Percentiles rank a stretch among this genome's conserved stretches.
These are phyloP conservation scores for Dryas drummondii DNA, from an alignment of 306 rosid genomes.

Conservation along the genomic window DNA sequence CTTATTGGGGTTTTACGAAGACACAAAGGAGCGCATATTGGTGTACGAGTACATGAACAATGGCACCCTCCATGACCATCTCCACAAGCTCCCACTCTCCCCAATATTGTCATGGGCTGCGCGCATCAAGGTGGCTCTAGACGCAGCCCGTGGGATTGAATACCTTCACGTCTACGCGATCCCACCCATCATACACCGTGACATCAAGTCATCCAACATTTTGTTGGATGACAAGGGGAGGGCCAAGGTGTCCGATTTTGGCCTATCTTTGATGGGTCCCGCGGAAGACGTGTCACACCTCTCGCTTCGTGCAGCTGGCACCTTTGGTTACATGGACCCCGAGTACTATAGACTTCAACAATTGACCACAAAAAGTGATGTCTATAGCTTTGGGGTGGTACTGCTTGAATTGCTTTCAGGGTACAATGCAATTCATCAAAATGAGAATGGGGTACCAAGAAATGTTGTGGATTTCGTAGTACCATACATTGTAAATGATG, in stretches of 20 bases:
- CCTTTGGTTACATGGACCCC: constrained; percentile 89
- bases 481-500: constrained; percentile 64
- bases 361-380: constrained; percentile 76
- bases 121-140: constrained; percentile 58
- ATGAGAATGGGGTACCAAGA: constrained; percentile 64
- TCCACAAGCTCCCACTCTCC: constrained; percentile 48
- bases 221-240: constrained; percentile 49
- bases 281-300: constrained; percentile 50
- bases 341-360: constrained; percentile 78
- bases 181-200: constrained; percentile 77
- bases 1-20: constrained; percentile 67
- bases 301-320: constrained; percentile 63
- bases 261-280: constrained; percentile 69
- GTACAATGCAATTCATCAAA: constrained; percentile 62
- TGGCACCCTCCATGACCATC: constrained; percentile 73
- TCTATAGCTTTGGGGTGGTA: constrained; percentile 83
- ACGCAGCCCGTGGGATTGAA: constrained; percentile 74
- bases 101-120: constrained; percentile 48
- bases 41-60: constrained; percentile 75
- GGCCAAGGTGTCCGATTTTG: constrained; percentile 74
- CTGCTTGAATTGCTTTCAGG: constrained; percentile 68
- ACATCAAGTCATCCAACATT: constrained; percentile 71
- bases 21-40: constrained; percentile 57
- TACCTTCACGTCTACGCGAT: constrained; percentile 59
- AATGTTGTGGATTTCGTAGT: constrained; percentile 79